Base-by-base conservation (phyloP, 2,329 filamentous ascomycete genomes). In the Aspergillus melleus region DNA sequence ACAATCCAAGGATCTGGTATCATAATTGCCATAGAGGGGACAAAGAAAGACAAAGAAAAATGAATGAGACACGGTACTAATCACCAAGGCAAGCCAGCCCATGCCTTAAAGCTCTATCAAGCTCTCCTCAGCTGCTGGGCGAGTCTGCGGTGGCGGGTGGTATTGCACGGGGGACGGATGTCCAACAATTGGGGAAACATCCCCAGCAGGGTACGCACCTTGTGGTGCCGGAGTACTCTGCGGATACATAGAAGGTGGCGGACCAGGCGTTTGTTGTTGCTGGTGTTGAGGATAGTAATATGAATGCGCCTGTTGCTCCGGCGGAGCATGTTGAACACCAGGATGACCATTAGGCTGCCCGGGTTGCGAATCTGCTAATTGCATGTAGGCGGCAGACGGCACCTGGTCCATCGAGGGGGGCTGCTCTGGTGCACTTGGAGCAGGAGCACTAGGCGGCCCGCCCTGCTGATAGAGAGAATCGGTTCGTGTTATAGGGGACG, bases 71-170 rank as follows among this genome's bases (percentile, higher is more conserved):
- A 20, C 29, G 59, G 52, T 54, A 57, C 58, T 55, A 54, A 62
- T 63, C 47, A 61, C 55, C 36, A 16, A 42, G 14, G 26, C 26
- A 61, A 59, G 19, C 29, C 57, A 51, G 24, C 24, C 12, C 20
- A 39, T 46, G 32, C 26, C 52, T 53, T 66, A 73, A 59, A 73
- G 61, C 57, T 73, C 71, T 59, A 73, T 73, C 54, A 73, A 56
- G 58, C 70, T 72, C 59, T 73, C 71, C 49, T 73, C 71, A 12
- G 70, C 68, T 6, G 61, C 63, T 2, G 70, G 68, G 44, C 65
- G 66, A 26, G 68, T 52, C 9, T 64, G 60, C 10, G 63, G 30
- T 29, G 69, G 58, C 50, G 68, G 67, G 59, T 66, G 62, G 36
- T 64, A 57, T 24, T 67, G 66, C 47, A 56, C 55, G 16, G 63